Conservation (phyloP, 1,139 yeast genomes). For the Magnusiomyces sp. region DNA sequence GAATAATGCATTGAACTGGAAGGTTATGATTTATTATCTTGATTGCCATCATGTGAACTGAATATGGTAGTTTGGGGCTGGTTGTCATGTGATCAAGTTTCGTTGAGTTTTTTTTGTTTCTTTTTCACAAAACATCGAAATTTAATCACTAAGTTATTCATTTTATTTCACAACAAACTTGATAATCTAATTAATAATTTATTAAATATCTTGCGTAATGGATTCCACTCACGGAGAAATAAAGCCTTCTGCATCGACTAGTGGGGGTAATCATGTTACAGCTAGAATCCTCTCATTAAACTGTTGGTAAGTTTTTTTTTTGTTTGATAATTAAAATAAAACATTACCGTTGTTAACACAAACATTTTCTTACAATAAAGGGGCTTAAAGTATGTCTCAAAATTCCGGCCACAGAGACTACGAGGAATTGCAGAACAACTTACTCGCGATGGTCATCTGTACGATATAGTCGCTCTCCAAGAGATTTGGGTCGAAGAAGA, state of each 20-base stretch:
- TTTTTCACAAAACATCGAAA: background rate
- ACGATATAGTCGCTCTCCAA: conserved; percentile 83
- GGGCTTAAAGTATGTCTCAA: conserved; percentile 85
- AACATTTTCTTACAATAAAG: conserved; percentile 41
- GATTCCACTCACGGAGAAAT: background rate
- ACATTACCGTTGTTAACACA: background rate
- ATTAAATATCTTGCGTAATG: background rate
- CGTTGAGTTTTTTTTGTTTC: background rate
- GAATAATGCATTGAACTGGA: too few species aligned
- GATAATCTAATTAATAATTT: background rate
- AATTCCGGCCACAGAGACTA: conserved; percentile 54
- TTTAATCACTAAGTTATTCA: too few species aligned
- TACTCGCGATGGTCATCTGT: conserved; percentile 41
- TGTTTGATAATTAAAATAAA: background rate
- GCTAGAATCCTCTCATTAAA: conserved; percentile 19
- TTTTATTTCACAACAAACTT: background rate
- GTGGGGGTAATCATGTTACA: background rate
- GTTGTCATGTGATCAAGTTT: background rate
- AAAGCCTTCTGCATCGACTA: background rate
- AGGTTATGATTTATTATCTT: too few species aligned
- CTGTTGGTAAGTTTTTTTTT: conserved; percentile 19
- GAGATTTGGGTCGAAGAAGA: conserved; percentile 89
- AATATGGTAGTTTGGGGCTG: too few species aligned
- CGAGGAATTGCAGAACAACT: conserved; percentile 65
- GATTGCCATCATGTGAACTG: too few species aligned